Base-by-base conservation (phyloP, 2,329 filamentous ascomycete species). In the Leptographium lundbergii region DNA sequence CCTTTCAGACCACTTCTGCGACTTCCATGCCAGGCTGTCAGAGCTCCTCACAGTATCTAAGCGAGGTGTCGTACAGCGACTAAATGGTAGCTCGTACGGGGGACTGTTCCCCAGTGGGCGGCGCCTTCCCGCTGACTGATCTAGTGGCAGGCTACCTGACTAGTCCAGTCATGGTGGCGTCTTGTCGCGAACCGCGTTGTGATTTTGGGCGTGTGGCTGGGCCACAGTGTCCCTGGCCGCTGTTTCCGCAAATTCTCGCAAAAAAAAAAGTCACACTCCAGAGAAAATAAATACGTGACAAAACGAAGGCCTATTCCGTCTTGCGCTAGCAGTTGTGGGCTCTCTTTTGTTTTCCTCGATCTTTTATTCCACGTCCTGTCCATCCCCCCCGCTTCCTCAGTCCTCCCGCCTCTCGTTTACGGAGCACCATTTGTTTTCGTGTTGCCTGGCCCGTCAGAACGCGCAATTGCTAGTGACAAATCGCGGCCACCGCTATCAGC, bases 131-230 rank as follows among this genome's bases (percentile, higher is more conserved):
- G 54, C 36, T 45, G 54, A 45, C 36, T 56, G 36, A 54, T 42
- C 34, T 36, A 42, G 34, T 56, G 24, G 24, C 36, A 36, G 27
- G 14, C 24, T 22, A n/a, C 34, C 13, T 14, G 13, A 4, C 45
- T 22, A 48, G 55, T 48, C 11, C 47, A 11, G 54, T 60, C 59
- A 39, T 62, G 57, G 59, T 22, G 32, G 34, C 53, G n/a, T 13
- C 53, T 59, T 58, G 57, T 63, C 59, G 60, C 62, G 60, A 61
- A 56, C 45, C 60, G 61, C 61, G 61, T 63, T 60, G 58, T 34
- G 51, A 60, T 48, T 39, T 61, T 55, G 39, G 19, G 24, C 22
- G 36, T 29, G 59, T 62, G 59, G 59, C 55, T 59, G 52, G 59
- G 57, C 14, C 6, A 24, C 56, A 58, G 39, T 42, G 54, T 45